Evolutionary conservation across 208 protist genomes (phyloP).

Genomic region (Trypanosoma boissoni): DNA sequence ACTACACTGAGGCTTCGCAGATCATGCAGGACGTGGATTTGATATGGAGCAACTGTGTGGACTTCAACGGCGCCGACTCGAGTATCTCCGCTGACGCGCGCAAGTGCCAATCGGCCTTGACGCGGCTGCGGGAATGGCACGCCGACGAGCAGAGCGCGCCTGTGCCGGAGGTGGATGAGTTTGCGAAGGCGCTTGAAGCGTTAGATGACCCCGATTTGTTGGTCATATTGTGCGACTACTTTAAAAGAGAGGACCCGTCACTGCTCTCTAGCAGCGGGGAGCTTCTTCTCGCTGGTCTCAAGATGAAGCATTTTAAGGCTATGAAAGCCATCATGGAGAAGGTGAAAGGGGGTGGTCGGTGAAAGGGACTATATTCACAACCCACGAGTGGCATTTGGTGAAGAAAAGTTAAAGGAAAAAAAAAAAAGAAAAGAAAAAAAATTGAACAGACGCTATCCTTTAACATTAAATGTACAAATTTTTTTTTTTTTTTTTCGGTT

Average conservation of each 20-base stretch:
- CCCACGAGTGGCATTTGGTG: neutral
- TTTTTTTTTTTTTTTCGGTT: constrained; percentile 1
- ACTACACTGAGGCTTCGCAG: constrained; percentile 52
- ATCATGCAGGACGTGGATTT: constrained; percentile 61
- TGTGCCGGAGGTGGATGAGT: constrained; percentile 39
- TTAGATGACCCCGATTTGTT: constrained; percentile 39
- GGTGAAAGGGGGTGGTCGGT: neutral
- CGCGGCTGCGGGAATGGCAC: constrained; percentile 33
- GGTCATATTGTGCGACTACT: constrained; percentile 41
- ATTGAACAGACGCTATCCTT: neutral
- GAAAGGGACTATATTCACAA: neutral
- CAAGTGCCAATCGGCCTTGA: constrained; percentile 43
- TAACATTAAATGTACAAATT: neutral
- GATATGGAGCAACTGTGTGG: constrained; percentile 73
- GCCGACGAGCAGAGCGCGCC: constrained; percentile 49
- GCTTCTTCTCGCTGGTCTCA: constrained; percentile 42
- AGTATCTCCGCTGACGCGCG: constrained; percentile 39
- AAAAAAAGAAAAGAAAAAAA: neutral
- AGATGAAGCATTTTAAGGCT: constrained; percentile 57
- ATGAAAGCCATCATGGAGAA: constrained; percentile 50
- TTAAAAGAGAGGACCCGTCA: constrained; percentile 41
- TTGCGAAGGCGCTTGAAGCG: constrained; percentile 36
- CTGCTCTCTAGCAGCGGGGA: constrained; percentile 40
- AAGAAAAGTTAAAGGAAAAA: neutral
- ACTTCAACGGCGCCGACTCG: constrained; percentile 63